Conservation (phyloP, 768 basidiomycete species). For the Auricularia heimuer region DNA sequence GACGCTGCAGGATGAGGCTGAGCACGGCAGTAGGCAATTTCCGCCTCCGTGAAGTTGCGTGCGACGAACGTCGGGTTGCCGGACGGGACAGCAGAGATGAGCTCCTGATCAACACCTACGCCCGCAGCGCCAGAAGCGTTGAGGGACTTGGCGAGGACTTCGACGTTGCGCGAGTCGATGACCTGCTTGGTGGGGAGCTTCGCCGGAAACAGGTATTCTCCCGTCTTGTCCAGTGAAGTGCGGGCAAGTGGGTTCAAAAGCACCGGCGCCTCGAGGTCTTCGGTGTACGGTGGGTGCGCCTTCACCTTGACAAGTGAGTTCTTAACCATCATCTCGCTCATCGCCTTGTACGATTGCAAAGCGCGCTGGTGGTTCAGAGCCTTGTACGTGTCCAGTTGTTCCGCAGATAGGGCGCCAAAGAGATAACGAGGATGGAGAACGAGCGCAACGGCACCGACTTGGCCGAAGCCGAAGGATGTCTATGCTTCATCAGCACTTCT, state of each 20-base stretch:
- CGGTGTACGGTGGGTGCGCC: slow-evolving; percentile 79
- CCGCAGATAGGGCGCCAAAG: slow-evolving; percentile 71
- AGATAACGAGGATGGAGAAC: slow-evolving; percentile 87
- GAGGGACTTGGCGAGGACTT: slow-evolving; percentile 48
- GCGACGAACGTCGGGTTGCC: slow-evolving; percentile 77
- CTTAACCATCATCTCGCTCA: slow-evolving; percentile 93
- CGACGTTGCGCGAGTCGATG: slow-evolving; percentile 57
- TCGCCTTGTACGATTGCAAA: slow-evolving; percentile 71
- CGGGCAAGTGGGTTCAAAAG: slow-evolving; percentile 89
- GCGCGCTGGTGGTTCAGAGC: slow-evolving; percentile 55
- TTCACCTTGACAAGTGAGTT: slow-evolving; percentile 93
- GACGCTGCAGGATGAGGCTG: slow-evolving; percentile 84
- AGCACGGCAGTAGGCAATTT: slow-evolving; percentile 75
- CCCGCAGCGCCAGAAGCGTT: slow-evolving; percentile 44
- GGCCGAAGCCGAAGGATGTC: slow-evolving; percentile 97
- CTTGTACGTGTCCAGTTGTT: slow-evolving; percentile 71
- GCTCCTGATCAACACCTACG: slow-evolving; percentile 86
- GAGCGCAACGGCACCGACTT: slow-evolving; percentile 89
- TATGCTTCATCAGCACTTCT: slow-evolving; percentile 19
- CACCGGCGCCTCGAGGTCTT: slow-evolving; percentile 78
- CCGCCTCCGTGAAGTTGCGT: slow-evolving; percentile 88
- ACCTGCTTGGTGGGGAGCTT: slow-evolving; percentile 43
- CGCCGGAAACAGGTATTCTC: slow-evolving; percentile 71
- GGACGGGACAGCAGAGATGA: slow-evolving; percentile 87
- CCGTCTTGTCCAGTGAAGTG: slow-evolving; percentile 75